Conservation (phyloP, 441 rosid species). For the Brassica balearica region DNA sequence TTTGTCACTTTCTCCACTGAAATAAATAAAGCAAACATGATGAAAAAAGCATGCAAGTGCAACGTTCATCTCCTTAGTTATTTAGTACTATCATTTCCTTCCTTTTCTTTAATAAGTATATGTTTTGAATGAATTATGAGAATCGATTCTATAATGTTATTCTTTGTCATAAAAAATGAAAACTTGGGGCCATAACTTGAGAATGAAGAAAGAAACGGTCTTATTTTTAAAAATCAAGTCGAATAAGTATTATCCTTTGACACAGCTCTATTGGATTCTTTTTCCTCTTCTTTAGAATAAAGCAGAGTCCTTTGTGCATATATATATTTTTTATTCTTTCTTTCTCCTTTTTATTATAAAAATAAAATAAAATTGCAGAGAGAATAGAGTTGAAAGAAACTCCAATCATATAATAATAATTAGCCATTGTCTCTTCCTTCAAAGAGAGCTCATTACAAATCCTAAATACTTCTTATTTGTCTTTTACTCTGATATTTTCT, state of each 20-base stretch:
- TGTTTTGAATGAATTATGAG: constrained; percentile 23
- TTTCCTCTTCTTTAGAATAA: constrained; percentile 45
- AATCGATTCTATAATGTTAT: constrained; percentile 35
- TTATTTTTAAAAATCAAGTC: constrained; percentile 18
- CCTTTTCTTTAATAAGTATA: neutral
- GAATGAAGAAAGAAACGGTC: constrained; percentile 45
- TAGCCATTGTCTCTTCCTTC: constrained; percentile 35
- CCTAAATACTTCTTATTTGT: constrained; percentile 38
- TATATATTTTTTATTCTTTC: constrained; percentile 16
- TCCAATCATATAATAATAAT: constrained; percentile 37
- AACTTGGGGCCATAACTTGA: constrained; percentile 40
- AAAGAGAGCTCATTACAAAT: constrained; percentile 26
- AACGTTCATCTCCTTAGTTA: constrained; percentile 39
- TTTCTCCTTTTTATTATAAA: constrained; percentile 9
- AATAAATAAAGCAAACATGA: constrained; percentile 36
- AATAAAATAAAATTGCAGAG: constrained; percentile 10
- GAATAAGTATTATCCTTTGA: constrained; percentile 32
- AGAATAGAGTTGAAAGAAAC: constrained; percentile 21
- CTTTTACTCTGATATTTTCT: constrained; percentile 14
- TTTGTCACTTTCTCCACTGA: constrained; percentile 44
- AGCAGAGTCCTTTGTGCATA: constrained; percentile 42
- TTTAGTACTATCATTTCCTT: neutral
- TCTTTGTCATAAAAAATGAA: constrained; percentile 27
- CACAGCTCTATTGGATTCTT: constrained; percentile 35
- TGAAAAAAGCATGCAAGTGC: constrained; percentile 45